These are phyloP conservation scores for Zygosaccharomyces bisporus DNA, from an alignment of 805 yeast genomes.

Conservation along the genomic window DNA sequence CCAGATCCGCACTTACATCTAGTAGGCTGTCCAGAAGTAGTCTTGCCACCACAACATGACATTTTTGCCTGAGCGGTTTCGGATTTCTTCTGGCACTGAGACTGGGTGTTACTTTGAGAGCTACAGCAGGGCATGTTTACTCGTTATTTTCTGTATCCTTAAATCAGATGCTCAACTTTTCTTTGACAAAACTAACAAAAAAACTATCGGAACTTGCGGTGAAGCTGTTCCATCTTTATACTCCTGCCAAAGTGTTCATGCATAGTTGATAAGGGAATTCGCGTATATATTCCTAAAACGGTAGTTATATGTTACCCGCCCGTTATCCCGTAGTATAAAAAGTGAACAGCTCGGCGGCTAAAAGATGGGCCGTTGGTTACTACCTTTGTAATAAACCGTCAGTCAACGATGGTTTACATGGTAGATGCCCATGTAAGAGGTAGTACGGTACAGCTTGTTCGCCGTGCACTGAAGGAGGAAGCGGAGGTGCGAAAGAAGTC, in stretches of 20 bases:
- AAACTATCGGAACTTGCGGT: no score
- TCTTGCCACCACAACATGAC: constrained; percentile 13
- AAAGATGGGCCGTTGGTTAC: not conserved
- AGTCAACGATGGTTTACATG: constrained; percentile 16
- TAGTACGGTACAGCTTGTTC: constrained; percentile 17
- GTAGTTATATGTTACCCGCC: constrained; percentile 3
- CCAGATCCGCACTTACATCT: constrained; percentile 22
- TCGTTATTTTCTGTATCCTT: no score
- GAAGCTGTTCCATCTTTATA: constrained; percentile 6
- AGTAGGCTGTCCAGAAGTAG: constrained; percentile 7
- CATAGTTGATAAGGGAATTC: constrained; percentile 1
- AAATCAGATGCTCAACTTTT: no score
- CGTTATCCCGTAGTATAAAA: constrained; percentile 1
- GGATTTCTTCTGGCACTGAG: constrained; percentile 1
- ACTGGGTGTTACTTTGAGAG: not conserved
- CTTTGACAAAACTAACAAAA: no score
- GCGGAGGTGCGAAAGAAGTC: constrained; percentile 3
- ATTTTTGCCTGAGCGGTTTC: not conserved
- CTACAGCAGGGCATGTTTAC: constrained; percentile 12
- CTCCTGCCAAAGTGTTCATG: not conserved
- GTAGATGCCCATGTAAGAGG: constrained; percentile 20
- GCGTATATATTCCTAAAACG: constrained; percentile 6
- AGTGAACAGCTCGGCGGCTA: constrained; percentile 7
- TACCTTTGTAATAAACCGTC: not conserved
- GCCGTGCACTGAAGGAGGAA: constrained; percentile 10